Percentiles rank a stretch among this genome's conserved stretches.
phyloP scores from a whole-genome alignment of 768 basidiomycete genomes.

The Chlorophyllum brunneum region DNA sequence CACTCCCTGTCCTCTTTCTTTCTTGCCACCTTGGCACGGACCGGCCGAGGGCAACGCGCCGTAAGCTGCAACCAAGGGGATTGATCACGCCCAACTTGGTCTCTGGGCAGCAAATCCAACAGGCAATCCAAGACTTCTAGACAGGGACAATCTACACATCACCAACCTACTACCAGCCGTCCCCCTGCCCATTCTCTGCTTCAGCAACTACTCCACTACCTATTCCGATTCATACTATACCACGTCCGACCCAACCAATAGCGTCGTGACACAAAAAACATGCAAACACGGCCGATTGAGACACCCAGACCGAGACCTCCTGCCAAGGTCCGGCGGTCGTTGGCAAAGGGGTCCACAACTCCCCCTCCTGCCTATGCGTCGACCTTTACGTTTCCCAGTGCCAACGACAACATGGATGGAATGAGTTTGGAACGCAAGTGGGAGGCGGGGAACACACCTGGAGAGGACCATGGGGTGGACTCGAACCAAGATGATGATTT shows the following conservation, averaged over 20 bases:
- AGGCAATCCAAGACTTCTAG: no score
- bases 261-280: background rate
- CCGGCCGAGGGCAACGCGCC: no score
- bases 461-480: background rate
- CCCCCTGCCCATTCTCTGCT: background rate
- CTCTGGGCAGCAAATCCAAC: no score
- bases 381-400: conserved; percentile 30
- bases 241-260: background rate
- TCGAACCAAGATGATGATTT: conserved; percentile 15
- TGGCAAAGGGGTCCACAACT: conserved; percentile 30
- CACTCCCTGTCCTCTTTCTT: no score
- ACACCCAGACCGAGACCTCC: conserved; percentile 70
- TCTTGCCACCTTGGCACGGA: no score
- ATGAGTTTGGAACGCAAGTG: conserved; percentile 2
- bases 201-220: background rate
- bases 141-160: no score
- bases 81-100: no score
- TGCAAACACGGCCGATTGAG: conserved; percentile 21
- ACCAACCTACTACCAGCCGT: background rate
- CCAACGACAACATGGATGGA: background rate
- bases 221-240: background rate
- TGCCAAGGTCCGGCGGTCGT: conserved; percentile 55
- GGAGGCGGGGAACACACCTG: conserved; percentile 14
- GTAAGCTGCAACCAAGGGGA: no score
- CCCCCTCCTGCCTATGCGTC: conserved; percentile 59